Base-by-base conservation (phyloP, 192 early-diverging fungal genomes). In the Podila epicladia region DNA sequence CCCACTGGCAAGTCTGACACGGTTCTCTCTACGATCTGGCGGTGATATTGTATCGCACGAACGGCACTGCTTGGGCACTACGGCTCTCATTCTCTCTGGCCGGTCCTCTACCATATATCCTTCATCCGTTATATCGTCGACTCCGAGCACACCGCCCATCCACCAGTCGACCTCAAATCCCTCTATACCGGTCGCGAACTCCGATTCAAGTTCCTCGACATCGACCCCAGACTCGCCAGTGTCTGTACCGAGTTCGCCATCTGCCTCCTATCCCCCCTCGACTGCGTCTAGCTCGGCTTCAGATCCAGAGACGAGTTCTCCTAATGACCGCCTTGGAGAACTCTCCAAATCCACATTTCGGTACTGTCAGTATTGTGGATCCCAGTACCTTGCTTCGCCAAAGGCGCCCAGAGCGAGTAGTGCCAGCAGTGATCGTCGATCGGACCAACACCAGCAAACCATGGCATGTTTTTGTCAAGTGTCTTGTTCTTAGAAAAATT, bases 321-420 rank as follows among this genome's bases (percentile, higher is more conserved):
- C 15, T 3, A 45, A 17, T 17, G 13, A 17, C 41, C 11, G 41
- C 41, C 15, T 45, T 15, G 41, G 41, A 45, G 41, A 45, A 45
- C 35, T 35, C 31, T 59, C 8, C 35, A 51, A 38, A 53, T 31
- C 50, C 6, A 41, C 32, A 8, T 75, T 75, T 48, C 65, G 60
- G 33, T 75, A 75, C 50, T 75, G 73, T 24, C 73, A 75, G 29
- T 66, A 57, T 1, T 75, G 73, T 62, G 73, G 73, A 1, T 60
- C 64, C 2, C 73, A 75, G 19, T 75, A 68, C 58, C 50, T 75
- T 4, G 33, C 53, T 4, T 26, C 53, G 26, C 2, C 22, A 24
- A 24, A 55, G 11, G 53, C 53, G 19, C 2, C 22, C 22, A 24
- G 26, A 61, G 31, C 11, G 28, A 61, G 15, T 13, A 61, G 22